Conservation (phyloP, 495 filamentous ascomycete genomes). For the Ramalina intermedia region DNA sequence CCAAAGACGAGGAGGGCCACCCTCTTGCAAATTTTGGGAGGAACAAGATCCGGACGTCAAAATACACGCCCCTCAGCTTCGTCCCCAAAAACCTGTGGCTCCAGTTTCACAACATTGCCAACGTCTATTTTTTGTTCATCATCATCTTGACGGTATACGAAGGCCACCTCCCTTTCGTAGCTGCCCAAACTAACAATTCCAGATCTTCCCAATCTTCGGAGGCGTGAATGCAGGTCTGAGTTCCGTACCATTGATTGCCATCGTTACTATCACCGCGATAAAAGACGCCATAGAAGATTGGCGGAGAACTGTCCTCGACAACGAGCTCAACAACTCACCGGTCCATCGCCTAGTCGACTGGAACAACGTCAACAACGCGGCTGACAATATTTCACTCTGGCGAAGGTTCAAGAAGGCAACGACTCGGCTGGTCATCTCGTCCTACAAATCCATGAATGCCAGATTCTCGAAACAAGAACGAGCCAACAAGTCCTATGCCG, state of each 20-base stretch:
- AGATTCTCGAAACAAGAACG: conserved; percentile 25
- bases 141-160: conserved; percentile 80
- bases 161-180: neutral
- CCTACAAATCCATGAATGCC: conserved; percentile 43
- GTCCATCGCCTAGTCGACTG: conserved; percentile 79
- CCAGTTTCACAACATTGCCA: conserved; percentile 98
- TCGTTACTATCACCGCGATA: conserved; percentile 76
- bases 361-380: conserved; percentile 85
- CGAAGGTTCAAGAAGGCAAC: conserved; percentile 83
- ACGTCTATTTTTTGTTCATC: conserved; percentile 93
- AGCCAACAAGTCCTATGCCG: conserved; percentile 24
- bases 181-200: conserved; percentile 14
- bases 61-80: conserved; percentile 92
- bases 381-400: conserved; percentile 77
- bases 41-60: conserved; percentile 96
- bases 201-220: conserved; percentile 96
- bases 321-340: conserved; percentile 89
- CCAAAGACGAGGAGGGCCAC: conserved; percentile 70
- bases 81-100: conserved; percentile 95
- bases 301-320: conserved; percentile 81
- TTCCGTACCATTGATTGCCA: conserved; percentile 84
- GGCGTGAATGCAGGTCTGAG: conserved; percentile 80
- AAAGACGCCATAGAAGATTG: conserved; percentile 99
- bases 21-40: conserved; percentile 55
- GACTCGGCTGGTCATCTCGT: conserved; percentile 42